Base-by-base conservation (phyloP, 768 basidiomycete genomes). In the Asterophora lycoperdoides region DNA sequence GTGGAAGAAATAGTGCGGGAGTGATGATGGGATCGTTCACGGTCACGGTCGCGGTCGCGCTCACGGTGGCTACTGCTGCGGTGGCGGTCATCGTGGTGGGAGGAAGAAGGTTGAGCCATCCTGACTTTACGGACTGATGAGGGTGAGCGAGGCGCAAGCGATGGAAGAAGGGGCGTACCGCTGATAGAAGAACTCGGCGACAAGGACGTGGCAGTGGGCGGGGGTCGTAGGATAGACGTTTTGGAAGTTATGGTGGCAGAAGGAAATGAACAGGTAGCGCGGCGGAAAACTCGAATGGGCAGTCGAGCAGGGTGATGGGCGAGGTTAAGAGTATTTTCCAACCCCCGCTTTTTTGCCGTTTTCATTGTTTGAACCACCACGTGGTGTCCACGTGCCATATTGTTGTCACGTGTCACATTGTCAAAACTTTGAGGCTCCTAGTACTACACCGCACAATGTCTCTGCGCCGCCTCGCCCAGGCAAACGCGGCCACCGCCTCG, bases 71-170 rank as follows among this genome's bases (percentile, higher is more conserved):
- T 23, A 63, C 68, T 77, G 62, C 73, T 68, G 51, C 73, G 75
- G 53, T 68, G 71, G 50, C 79, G 80, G 55, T 83, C 81, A 49
- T 74, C 83, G 63, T 83, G 82, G 57, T 88, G 88, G 26, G 89
- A 90, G 19, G 89, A 89, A 26, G 87, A 89, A 45, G 88, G 88
- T 68, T 88, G 81, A 53, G 89, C 89, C 89, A 92, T 92, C 76
- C 85, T 86, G 70, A 80, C 83, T 82, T 75, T 77, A 54, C 23
- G 29, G 15, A 45, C 35, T 26, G 28, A 58, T 52, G 47, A 61
- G 52, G 44, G 44, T 30, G 42, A 46, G 7, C 6, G 14, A 47
- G 23, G 47, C 20, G 29, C 44, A n/a, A 44, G n/a, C 15, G 26
- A 47, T 14, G 38, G 19, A 30, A 55, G 53, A 45, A 43, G 34